Percentiles rank a stretch among this genome's conserved stretches.
Evolutionary conservation across 805 yeast species (phyloP).

Genomic region (Candida pini): DNA sequence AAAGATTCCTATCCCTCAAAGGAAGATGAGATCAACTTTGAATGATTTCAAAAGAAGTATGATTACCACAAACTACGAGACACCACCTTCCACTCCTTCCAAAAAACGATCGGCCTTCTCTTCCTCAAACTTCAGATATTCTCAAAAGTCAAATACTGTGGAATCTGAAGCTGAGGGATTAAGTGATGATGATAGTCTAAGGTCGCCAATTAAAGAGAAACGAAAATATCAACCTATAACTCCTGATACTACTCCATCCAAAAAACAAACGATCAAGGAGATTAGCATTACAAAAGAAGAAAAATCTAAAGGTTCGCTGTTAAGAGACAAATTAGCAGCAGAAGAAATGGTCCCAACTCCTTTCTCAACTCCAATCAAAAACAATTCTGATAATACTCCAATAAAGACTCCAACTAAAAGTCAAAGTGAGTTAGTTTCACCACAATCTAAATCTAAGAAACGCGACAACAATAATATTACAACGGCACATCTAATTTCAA

Average conservation of each 20-base stretch:
- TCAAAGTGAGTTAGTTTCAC: constrained; percentile 13
- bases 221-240: constrained; percentile 8
- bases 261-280: constrained; percentile 6
- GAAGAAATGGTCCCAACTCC: constrained; percentile 2
- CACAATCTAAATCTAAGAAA: too few relatives aligned
- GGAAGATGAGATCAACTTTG: constrained; percentile 35
- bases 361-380: background rate
- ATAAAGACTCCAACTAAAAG: constrained; percentile 4
- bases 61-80: constrained; percentile 18
- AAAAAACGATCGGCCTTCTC: background rate
- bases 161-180: constrained; percentile 1
- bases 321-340: constrained; percentile 1
- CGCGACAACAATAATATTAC: constrained; percentile 19
- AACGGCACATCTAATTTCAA: constrained; percentile 36
- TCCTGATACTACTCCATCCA: constrained; percentile 17
- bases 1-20: constrained; percentile 54
- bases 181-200: background rate
- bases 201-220: background rate
- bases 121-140: background rate
- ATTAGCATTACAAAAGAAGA: constrained; percentile 13
- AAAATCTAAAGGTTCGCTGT: constrained; percentile 13
- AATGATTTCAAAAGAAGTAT: constrained; percentile 38
- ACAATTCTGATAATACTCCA: background rate
- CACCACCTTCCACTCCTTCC: constrained; percentile 1
- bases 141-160: background rate